Percentiles rank a stretch among this genome's conserved stretches.
Conservation (phyloP, 345 rosid genomes). For the Eucalyptus fibrosa region DNA sequence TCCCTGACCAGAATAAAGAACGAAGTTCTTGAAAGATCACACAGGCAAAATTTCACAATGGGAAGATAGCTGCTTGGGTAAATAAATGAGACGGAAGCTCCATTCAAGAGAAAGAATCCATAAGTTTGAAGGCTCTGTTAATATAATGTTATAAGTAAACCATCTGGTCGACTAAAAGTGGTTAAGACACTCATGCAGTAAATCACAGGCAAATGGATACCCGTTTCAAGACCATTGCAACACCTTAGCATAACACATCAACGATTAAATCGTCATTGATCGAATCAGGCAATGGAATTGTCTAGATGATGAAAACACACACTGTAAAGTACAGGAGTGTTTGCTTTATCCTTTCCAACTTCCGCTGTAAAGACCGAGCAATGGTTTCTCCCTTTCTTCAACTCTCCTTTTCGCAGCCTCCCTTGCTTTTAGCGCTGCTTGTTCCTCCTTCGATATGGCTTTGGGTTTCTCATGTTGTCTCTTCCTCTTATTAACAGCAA, state of each 20-base stretch:
- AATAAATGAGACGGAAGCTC: not conserved
- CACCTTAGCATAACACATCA: not conserved
- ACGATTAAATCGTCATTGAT: not conserved
- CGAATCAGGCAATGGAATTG: not conserved
- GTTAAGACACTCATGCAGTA: not conserved
- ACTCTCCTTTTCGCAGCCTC: conserved; percentile 95
- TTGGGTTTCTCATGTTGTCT: conserved; percentile 54
- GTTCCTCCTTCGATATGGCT: conserved; percentile 61
- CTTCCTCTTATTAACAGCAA: conserved; percentile 59
- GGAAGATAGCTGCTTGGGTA: not conserved
- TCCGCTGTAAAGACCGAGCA: conserved; percentile 73
- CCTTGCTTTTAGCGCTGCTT: conserved; percentile 77
- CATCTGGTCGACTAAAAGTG: not conserved
- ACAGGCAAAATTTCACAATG: not conserved
- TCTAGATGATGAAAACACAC: not conserved
- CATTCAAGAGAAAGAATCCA: not conserved
- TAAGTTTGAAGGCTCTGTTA: not conserved
- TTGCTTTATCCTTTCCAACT: not conserved
- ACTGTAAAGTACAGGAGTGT: not conserved
- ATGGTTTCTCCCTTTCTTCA: conserved; percentile 77
- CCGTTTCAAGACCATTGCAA: not conserved
- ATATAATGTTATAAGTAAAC: not conserved
- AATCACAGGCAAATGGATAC: not conserved
- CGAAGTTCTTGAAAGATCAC: not conserved
- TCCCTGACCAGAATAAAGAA: not conserved